These are phyloP conservation scores for Solanum rostratum DNA, from an alignment of 257 asterid genomes.

Conservation along the genomic window DNA sequence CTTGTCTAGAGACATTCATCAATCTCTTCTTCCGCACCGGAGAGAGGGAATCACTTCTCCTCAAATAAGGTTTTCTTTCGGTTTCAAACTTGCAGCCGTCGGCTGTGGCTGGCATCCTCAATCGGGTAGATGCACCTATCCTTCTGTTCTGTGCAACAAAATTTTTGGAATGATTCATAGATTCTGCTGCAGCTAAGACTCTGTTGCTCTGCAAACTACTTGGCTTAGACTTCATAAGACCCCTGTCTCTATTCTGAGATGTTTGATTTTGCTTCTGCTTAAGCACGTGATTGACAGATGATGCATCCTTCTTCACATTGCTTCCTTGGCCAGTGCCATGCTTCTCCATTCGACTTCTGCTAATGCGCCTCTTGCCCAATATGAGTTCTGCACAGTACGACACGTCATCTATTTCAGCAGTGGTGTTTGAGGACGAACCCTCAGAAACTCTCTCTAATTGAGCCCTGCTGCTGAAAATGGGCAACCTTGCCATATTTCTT, in stretches of 20 bases:
- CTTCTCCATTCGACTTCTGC: constrained; percentile 18
- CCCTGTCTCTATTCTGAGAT: constrained; percentile 21
- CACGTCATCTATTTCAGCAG: background rate
- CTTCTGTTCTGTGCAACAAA: constrained; percentile 20
- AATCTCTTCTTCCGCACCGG: constrained; percentile 55
- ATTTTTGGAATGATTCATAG: constrained; percentile 18
- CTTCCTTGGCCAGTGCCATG: constrained; percentile 17
- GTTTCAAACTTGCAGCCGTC: constrained; percentile 32
- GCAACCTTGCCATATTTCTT: constrained; percentile 12
- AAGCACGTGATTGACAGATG: constrained; percentile 18
- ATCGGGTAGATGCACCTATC: constrained; percentile 12
- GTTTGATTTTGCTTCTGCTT: constrained; percentile 29
- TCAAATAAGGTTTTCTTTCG: constrained; percentile 24
- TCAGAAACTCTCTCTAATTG: constrained; percentile 19
- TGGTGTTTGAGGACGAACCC: constrained; percentile 4
- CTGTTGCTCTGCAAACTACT: constrained; percentile 12
- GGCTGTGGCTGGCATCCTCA: constrained; percentile 17
- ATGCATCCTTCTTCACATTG: constrained; percentile 14
- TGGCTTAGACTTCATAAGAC: constrained; percentile 26
- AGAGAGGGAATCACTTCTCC: constrained; percentile 23
- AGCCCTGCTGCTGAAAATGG: constrained; percentile 18
- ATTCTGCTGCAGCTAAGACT: constrained; percentile 15
- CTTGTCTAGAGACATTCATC: constrained; percentile 19
- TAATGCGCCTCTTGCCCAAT: constrained; percentile 14
- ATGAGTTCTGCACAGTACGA: constrained; percentile 12